These are phyloP conservation scores for Nidularia pulvinata DNA, from an alignment of 768 basidiomycete genomes.

Conservation along the genomic window DNA sequence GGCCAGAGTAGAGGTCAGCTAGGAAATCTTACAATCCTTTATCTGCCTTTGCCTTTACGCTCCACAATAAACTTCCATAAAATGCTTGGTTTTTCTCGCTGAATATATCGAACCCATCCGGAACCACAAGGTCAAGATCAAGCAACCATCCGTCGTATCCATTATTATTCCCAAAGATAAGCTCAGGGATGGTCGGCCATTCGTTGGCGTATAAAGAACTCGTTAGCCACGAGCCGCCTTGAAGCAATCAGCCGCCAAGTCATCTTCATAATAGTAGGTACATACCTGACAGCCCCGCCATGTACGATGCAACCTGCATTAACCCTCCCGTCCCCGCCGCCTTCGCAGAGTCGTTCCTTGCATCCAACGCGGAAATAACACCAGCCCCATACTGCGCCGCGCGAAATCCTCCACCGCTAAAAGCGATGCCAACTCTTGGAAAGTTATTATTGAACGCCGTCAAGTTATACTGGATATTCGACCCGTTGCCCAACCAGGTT, in stretches of 20 bases:
- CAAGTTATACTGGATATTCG: background rate
- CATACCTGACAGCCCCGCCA: background rate
- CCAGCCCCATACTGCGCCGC: background rate
- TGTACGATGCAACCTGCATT: background rate
- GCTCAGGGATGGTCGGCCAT: background rate
- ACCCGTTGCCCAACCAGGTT: background rate
- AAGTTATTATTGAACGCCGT: background rate
- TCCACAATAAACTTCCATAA: background rate
- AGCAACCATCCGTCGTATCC: background rate
- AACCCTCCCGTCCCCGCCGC: background rate
- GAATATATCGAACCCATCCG: background rate
- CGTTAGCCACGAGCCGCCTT: background rate
- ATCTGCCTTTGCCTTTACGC: background rate
- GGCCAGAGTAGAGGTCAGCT: background rate
- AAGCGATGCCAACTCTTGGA: background rate
- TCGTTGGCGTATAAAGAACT: background rate
- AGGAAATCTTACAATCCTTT: background rate
- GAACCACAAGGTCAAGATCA: background rate
- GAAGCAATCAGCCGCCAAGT: background rate
- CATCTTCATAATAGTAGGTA: background rate
- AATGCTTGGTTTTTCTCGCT: background rate
- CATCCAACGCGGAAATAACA: background rate
- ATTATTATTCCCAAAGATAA: background rate
- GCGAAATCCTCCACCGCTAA: background rate
- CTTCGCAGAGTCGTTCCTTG: background rate